These are phyloP conservation scores for Trichomonascaceae sp. DNA, from an alignment of 1,139 yeast species.

Conservation along the genomic window DNA sequence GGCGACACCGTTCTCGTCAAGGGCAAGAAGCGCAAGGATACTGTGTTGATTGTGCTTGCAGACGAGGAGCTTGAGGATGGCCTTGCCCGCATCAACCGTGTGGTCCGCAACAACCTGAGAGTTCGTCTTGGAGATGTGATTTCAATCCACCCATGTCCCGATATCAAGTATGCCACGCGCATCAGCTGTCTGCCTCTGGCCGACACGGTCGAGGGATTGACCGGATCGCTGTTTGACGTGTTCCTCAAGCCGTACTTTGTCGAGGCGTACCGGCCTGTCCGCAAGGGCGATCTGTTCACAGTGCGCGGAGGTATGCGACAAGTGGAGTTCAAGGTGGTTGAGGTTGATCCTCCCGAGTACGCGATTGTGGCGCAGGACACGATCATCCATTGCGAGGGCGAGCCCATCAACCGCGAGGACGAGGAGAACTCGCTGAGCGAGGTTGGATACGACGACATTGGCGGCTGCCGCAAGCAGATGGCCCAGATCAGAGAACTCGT, in stretches of 20 bases:
- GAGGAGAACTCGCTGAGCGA: conserved; percentile 94
- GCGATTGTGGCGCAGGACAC: conserved; percentile 99
- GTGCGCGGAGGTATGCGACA: conserved; percentile 99
- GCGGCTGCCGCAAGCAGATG: conserved; percentile 98
- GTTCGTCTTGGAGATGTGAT: conserved; percentile 90
- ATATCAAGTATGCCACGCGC: conserved; percentile 72
- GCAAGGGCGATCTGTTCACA: conserved; percentile 92
- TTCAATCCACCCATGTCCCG: conserved; percentile 91
- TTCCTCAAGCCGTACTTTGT: conserved; percentile 96
- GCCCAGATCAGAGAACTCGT: conserved; percentile 97
- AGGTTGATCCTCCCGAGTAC: conserved; percentile 92
- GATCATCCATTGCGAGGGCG: conserved; percentile 97
- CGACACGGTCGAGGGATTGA: conserved; percentile 94
- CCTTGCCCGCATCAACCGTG: conserved; percentile 85
- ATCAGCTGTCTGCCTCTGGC: conserved; percentile 96
- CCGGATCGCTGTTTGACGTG: conserved; percentile 95
- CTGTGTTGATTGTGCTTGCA: conserved; percentile 90
- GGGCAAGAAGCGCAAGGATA: conserved; percentile 96
- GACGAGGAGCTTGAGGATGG: conserved; percentile 98
- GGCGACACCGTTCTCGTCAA: conserved; percentile 96
- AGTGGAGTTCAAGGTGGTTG: conserved; percentile 96
- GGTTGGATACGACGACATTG: conserved; percentile 97
- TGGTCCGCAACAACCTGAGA: conserved; percentile 88
- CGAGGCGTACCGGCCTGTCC: conserved; percentile 97
- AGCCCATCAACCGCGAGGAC: conserved; percentile 96